Evolutionary conservation across 75 land plant genomes (phyloP).

Genomic region (Larix kaempferi): DNA sequence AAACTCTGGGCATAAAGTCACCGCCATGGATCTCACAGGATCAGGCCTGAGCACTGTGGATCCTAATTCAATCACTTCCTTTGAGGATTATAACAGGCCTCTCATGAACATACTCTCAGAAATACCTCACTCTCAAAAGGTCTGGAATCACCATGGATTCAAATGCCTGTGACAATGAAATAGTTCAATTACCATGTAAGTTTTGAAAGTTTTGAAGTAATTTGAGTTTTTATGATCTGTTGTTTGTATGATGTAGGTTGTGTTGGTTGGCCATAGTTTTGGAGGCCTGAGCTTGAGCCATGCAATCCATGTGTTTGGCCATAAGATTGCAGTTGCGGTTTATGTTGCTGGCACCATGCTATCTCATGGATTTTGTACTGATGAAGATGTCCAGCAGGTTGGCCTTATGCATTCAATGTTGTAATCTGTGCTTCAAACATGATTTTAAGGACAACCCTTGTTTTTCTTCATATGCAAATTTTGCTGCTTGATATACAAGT

Average conservation of each 20-base stretch:
- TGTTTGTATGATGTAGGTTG: conserved; percentile 28
- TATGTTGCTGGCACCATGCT: conserved; percentile 30
- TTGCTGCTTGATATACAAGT: too few species aligned
- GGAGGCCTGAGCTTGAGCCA: conserved; percentile 65
- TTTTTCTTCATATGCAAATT: too few species aligned
- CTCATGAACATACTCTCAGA: conserved; percentile 43
- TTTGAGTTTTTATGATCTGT: background rate
- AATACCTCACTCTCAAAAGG: conserved; percentile 38
- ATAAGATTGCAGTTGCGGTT: conserved; percentile 34
- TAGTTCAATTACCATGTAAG: too few species aligned
- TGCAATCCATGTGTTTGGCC: conserved; percentile 36
- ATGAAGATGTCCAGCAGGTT: background rate
- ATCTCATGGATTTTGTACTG: background rate
- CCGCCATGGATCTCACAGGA: conserved; percentile 56
- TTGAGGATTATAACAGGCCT: conserved; percentile 63
- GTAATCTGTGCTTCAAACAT: too few species aligned
- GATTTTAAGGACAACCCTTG: too few species aligned
- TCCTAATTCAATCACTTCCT: conserved; percentile 36
- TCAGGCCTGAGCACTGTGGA: conserved; percentile 51
- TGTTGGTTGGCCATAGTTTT: conserved; percentile 74
- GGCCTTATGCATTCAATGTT: too few species aligned
- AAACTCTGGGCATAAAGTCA: conserved; percentile 50
- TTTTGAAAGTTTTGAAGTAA: background rate
- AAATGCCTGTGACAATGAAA: background rate
- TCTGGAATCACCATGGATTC: background rate